Evolutionary conservation across 2,329 filamentous ascomycete genomes (phyloP), one percentile per base, ranked within the genome.

Genomic region (Colletotrichum sublineola): DNA sequence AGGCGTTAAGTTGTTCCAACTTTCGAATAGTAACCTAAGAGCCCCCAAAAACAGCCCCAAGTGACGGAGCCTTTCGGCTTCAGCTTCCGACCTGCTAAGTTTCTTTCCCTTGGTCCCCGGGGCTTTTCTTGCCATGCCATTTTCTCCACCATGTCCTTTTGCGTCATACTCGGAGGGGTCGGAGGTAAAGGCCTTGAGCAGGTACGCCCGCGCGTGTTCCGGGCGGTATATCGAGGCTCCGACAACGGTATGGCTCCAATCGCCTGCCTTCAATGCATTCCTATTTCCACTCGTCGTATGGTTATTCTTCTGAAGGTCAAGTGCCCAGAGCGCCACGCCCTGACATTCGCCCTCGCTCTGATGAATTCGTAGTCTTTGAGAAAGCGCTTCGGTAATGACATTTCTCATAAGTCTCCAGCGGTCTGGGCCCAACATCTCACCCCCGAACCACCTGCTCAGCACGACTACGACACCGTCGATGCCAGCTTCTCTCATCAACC

Each of bases 171-270:
- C 64, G 6, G 12, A n/a, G 4, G 33, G 81, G 0, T 82, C 83
- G 8, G 85, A 83, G 7, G 86, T 85, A 79, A 95, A 94, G 68
- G 87, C 88, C 75, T 84, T 88, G 24, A 89, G 78, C 42, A 90
- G 83, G 76, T 90, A 91, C 61, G 84, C 83, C 64, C 86, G 83
- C 14, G 94, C 93, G 6, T 87, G 87, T 77, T 96, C 91, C 1
- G 95, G 91, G 24, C 89, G 89, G 77, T 95, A 91, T 33, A 96
- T 92, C 1, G 93, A 91, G 81, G 96, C 89, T 1, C 89, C 87
- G 5, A 85, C 79, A 7, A 83, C 81, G 1, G 79, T 77, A 0
- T 80, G 82, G 46, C 78, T 77, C 53, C 78, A 77, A 6, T 70
- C 58, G 68, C 74, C 36, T 68, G 77, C 63, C 60, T 76, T 53